Conservation (phyloP, 805 yeast species). For the Schwanniomyces polymorphus region DNA sequence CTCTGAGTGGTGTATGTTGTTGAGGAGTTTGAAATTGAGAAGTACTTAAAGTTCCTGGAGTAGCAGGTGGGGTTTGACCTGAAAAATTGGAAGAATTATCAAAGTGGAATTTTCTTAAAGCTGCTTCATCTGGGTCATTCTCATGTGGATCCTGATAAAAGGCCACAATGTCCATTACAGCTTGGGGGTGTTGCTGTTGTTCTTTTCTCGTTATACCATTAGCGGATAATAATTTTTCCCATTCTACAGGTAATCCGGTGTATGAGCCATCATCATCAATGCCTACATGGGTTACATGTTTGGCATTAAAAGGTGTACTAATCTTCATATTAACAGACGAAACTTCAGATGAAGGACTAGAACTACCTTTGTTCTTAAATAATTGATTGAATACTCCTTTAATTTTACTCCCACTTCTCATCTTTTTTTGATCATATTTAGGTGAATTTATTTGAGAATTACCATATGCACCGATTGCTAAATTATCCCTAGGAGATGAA, state of each 20-base stretch:
- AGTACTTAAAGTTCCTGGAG: constrained; percentile 3
- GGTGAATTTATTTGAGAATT: constrained; percentile 16
- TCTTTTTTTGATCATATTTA: constrained; percentile 13
- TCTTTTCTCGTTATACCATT: constrained; percentile 88
- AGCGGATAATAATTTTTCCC: constrained; percentile 81
- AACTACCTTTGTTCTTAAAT: constrained; percentile 25
- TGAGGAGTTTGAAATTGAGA: constrained; percentile 5
- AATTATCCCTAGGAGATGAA: constrained; percentile 25
- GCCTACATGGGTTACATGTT: constrained; percentile 92
- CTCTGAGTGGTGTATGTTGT: constrained; percentile 3
- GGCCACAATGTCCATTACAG: constrained; percentile 87
- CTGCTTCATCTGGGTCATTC: constrained; percentile 39
- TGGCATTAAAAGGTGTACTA: constrained; percentile 88
- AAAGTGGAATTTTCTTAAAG: constrained; percentile 43
- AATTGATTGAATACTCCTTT: constrained; percentile 59
- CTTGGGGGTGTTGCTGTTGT: constrained; percentile 89
- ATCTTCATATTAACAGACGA: constrained; percentile 52
- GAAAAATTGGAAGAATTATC: constrained; percentile 22
- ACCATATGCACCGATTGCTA: constrained; percentile 16
- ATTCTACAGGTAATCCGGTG: constrained; percentile 89
- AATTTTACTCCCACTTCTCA: constrained; percentile 52
- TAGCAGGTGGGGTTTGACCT: constrained; percentile 25
- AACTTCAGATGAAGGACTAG: constrained; percentile 9
- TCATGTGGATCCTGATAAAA: constrained; percentile 67
- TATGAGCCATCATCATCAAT: constrained; percentile 85